A percentile compares a stretch with the other conserved stretches of the same genome.
Evolutionary conservation across 495 filamentous ascomycete genomes (phyloP).

Genomic region (Copromyces sp.): DNA sequence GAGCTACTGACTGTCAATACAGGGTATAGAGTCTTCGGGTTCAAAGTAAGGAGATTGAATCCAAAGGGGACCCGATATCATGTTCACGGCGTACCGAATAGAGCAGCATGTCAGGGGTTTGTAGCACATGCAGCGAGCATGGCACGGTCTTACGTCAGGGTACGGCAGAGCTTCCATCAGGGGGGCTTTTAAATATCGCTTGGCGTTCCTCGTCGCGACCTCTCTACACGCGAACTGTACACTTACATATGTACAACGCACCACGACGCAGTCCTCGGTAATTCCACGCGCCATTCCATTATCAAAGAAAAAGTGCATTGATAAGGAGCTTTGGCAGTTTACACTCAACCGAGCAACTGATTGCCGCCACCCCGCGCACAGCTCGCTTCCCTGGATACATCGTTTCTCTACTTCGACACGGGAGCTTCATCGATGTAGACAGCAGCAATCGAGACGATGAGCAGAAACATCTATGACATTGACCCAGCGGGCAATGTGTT

Average conservation of each 20-base stretch:
- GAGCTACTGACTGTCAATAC: not conserved
- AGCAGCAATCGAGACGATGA: constrained; percentile 13
- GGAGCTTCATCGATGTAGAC: constrained; percentile 5
- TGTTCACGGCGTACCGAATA: not conserved
- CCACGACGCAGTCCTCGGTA: not conserved
- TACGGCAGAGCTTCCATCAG: not conserved
- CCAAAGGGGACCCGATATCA: not conserved
- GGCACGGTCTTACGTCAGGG: not conserved
- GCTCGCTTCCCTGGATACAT: not conserved
- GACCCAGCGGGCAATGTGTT: constrained; percentile 29
- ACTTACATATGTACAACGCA: not conserved
- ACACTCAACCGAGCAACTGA: not conserved
- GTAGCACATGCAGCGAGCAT: not conserved
- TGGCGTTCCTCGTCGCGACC: not conserved
- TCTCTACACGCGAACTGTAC: not conserved
- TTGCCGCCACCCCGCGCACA: not conserved
- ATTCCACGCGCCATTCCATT: not conserved
- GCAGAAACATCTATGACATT: constrained; percentile 24
- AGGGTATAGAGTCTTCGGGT: not conserved
- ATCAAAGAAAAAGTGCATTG: not conserved
- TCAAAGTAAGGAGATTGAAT: not conserved
- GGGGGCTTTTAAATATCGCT: not conserved
- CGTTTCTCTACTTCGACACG: not conserved
- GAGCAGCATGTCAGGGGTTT: not conserved
- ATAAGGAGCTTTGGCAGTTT: not conserved